These are phyloP conservation scores for Boehmeria nivea DNA, from an alignment of 306 rosid species.

Conservation along the genomic window DNA sequence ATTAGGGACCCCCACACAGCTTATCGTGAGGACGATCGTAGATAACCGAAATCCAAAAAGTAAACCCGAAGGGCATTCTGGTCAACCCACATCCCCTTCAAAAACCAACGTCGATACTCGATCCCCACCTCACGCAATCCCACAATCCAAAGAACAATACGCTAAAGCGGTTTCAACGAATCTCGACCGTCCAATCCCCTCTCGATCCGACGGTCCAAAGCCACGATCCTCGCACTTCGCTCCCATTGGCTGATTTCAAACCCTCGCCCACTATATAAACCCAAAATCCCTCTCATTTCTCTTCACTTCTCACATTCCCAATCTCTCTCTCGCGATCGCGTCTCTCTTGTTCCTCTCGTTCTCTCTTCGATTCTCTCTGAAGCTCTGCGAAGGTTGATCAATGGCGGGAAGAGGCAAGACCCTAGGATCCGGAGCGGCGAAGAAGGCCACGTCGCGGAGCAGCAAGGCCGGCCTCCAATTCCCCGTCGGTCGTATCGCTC, in stretches of 20 bases:
- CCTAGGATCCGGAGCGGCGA: slow-evolving; percentile 58
- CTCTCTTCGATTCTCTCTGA: background rate
- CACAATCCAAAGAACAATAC: background rate
- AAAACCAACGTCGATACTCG: too few relatives aligned
- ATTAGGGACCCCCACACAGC: background rate
- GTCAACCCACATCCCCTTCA: slow-evolving; percentile 18
- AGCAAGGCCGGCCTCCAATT: slow-evolving; percentile 90
- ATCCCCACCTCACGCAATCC: slow-evolving; percentile 9
- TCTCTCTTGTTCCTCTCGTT: background rate
- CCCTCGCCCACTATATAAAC: slow-evolving; percentile 34
- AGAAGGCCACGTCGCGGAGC: slow-evolving; percentile 80
- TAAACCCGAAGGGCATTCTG: slow-evolving; percentile 17
- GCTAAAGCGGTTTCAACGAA: slow-evolving; percentile 2
- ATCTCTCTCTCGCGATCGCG: background rate
- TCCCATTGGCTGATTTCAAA: slow-evolving; percentile 30
- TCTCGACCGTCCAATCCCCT: slow-evolving; percentile 21
- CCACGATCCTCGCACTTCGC: slow-evolving; percentile 34
- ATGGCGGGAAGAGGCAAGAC: slow-evolving; percentile 88
- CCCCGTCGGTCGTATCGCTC: slow-evolving; percentile 90
- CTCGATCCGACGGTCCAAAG: slow-evolving; percentile 26
- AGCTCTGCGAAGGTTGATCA: background rate
- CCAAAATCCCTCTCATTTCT: background rate
- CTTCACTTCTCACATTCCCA: background rate
- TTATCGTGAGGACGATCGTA: background rate
- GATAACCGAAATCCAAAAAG: background rate